These are phyloP conservation scores for Acorus gramineus DNA, from an alignment of 106 monocot genomes.

Conservation along the genomic window DNA sequence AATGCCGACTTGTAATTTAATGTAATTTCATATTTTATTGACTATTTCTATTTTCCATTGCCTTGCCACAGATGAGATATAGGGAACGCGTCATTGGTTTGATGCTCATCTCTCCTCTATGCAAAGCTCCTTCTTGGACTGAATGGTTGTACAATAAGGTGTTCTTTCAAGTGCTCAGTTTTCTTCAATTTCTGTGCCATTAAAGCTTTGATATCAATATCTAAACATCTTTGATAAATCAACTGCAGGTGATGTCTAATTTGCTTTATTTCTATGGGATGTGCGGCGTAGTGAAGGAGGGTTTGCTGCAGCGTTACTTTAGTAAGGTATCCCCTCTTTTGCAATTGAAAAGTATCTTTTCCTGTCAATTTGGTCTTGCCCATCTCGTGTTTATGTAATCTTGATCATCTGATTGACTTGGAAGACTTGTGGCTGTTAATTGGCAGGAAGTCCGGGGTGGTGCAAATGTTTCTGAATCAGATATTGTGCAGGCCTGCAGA, in stretches of 20 bases:
- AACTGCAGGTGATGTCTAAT: conserved; percentile 39
- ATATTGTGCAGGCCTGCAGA: conserved; percentile 59
- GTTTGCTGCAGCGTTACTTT: conserved; percentile 58
- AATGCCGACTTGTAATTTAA: background rate
- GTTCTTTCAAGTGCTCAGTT: background rate
- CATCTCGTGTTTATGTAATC: background rate
- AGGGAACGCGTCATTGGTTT: conserved; percentile 49
- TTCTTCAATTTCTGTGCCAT: too few species aligned
- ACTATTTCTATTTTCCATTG: conserved; percentile 1
- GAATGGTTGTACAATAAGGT: conserved; percentile 82
- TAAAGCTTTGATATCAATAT: too few species aligned
- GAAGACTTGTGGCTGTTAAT: background rate
- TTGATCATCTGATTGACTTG: too few species aligned
- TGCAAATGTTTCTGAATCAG: conserved; percentile 39
- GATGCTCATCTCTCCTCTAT: conserved; percentile 65
- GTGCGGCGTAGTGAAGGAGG: conserved; percentile 53
- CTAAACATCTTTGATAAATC: too few species aligned
- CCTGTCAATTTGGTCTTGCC: background rate
- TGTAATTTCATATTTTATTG: background rate
- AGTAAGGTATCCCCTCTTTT: conserved; percentile 32
- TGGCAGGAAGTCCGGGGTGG: conserved; percentile 54
- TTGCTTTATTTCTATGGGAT: conserved; percentile 68
- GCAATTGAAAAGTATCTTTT: background rate
- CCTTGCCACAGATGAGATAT: conserved; percentile 40
- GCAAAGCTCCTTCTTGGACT: conserved; percentile 65